Evolutionary conservation across 164 flowering plant species (phyloP), one percentile per base, ranked within the genome.

Genomic region (Dillenia suffruticosa): DNA sequence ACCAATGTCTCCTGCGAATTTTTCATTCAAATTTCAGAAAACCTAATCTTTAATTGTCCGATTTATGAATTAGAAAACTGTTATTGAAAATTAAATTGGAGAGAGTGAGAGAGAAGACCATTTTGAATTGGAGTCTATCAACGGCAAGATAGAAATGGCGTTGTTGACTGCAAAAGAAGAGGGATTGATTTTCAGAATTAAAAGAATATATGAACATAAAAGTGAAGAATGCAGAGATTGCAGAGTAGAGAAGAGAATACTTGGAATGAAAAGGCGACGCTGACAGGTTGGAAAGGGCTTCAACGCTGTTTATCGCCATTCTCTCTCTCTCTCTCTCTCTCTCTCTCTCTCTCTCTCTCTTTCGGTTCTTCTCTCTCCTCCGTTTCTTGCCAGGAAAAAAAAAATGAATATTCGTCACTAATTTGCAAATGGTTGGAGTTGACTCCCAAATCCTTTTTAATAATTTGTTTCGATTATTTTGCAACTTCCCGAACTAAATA

Each of bases 111-210:
- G 57, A 10, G 63, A 48, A 24, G 49, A 81, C 98, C 96, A 87
- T 87, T 69, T 88, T 89, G 86, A 85, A 89, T 44, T 79, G 90
- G 63, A 77, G 75, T 48, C 99, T 76, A 68, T 95, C 98, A 12
- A 95, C 97, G 51, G 98, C 97, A 12, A 95, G 68, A 65, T 95
- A 90, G 79, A 85, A 92, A 64, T 92, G 97, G 65, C 85, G 96
- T 8, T 74, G 68, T 57, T 85, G 86, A 59, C 90, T 86, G 88
- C 65, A 57, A 46, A 9, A 56, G 1, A 17, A 10, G 22, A 13
- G 9, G 22, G 55, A 10, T 8, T 52, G 3, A n/a, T n/a, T 5
- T 13, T 11, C 22, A 19, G 17, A 64, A 54, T 17, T 9, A 17
- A 13, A 43, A 17, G 9, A 12, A 12, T 22, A n/a, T 16, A 10